Conservation (phyloP, 495 filamentous ascomycete species). For the Entonaema liquescens region DNA sequence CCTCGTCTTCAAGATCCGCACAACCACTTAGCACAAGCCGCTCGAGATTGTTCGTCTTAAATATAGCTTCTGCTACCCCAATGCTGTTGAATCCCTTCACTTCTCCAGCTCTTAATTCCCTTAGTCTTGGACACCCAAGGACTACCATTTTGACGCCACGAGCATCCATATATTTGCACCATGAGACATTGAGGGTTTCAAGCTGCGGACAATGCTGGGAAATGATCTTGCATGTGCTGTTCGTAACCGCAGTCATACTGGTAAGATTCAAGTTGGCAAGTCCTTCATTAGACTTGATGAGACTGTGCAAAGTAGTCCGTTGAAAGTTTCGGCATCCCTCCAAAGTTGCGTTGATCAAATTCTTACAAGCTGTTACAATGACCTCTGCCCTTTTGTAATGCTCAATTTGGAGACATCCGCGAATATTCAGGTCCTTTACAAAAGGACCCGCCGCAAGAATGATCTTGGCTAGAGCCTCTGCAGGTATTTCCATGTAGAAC, state of each 20-base stretch:
- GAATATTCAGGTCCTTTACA: slow-evolving; percentile 83
- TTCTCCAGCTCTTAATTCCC: slow-evolving; percentile 84
- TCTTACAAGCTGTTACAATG: slow-evolving; percentile 80
- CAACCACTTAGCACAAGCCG: slow-evolving; percentile 81
- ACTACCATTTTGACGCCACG: slow-evolving; percentile 79
- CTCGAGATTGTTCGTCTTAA: slow-evolving; percentile 80
- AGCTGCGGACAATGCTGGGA: slow-evolving; percentile 82
- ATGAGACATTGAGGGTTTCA: slow-evolving; percentile 85
- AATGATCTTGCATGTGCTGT: slow-evolving; percentile 87
- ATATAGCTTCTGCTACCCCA: slow-evolving; percentile 74
- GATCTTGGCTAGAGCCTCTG: slow-evolving; percentile 82
- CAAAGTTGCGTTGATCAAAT: slow-evolving; percentile 85
- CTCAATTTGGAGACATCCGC: slow-evolving; percentile 70
- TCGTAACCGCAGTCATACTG: slow-evolving; percentile 80
- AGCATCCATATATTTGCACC: slow-evolving; percentile 88
- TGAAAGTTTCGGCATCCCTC: slow-evolving; percentile 89
- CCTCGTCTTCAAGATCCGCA: slow-evolving; percentile 75
- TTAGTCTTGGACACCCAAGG: slow-evolving; percentile 73
- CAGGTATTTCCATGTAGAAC: slow-evolving; percentile 88
- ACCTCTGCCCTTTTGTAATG: slow-evolving; percentile 80
- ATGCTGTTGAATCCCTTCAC: slow-evolving; percentile 78
- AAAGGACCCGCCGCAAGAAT: slow-evolving; percentile 88
- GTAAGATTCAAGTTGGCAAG: slow-evolving; percentile 86
- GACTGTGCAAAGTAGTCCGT: slow-evolving; percentile 76
- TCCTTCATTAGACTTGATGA: slow-evolving; percentile 78